Conservation (phyloP, 371 early-diverging fungal genomes). For the Mortierella sp. region DNA sequence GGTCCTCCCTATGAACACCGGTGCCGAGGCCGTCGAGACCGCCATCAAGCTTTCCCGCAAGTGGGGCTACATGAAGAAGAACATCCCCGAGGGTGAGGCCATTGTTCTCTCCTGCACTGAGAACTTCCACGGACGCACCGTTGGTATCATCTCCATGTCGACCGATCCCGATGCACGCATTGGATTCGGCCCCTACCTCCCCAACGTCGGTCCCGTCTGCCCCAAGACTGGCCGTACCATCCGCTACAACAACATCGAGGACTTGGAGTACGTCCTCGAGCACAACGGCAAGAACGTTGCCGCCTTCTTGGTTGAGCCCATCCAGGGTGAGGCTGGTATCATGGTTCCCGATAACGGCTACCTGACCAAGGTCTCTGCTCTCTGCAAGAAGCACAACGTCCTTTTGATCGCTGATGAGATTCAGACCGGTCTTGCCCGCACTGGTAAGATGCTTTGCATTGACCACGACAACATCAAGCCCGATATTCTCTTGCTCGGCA, state of each 20-base stretch:
- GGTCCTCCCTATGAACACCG: constrained; percentile 98
- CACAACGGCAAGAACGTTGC: constrained; percentile 85
- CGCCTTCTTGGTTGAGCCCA: constrained; percentile 97
- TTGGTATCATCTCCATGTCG: constrained; percentile 94
- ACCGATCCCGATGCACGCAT: constrained; percentile 89
- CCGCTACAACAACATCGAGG: constrained; percentile 88
- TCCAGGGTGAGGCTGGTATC: constrained; percentile 98
- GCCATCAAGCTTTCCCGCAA: constrained; percentile 98
- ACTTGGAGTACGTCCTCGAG: constrained; percentile 88
- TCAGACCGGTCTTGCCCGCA: constrained; percentile 97
- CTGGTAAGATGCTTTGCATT: constrained; percentile 93
- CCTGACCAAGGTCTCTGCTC: constrained; percentile 81
- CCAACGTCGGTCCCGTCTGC: constrained; percentile 85
- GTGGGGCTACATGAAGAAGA: constrained; percentile 96
- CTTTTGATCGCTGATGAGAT: constrained; percentile 98
- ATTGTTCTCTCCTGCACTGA: constrained; percentile 86
- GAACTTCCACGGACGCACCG: constrained; percentile 99
- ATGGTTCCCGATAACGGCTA: constrained; percentile 95
- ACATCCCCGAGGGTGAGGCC: constrained; percentile 85
- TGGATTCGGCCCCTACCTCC: constrained; percentile 95
- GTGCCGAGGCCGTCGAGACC: constrained; percentile 98
- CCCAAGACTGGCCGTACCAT: constrained; percentile 75
- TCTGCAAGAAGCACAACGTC: constrained; percentile 97
- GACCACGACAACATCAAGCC: constrained; percentile 93
- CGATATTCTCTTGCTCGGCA: constrained; percentile 95